Evolutionary conservation across 2,329 filamentous ascomycete genomes (phyloP).

Genomic region (Sordariomycetes sp.): DNA sequence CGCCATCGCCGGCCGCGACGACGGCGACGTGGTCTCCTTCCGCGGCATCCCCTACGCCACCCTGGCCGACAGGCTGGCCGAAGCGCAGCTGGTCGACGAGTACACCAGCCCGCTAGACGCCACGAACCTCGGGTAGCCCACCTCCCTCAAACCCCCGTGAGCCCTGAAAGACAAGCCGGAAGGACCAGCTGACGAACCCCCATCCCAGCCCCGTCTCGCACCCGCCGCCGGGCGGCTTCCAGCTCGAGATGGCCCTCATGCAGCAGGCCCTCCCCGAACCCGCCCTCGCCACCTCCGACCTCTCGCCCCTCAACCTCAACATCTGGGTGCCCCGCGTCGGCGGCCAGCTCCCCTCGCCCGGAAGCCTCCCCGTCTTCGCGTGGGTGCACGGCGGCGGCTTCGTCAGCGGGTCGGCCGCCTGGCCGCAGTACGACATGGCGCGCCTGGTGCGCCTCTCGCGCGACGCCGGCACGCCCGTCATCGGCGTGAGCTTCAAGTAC

Average conservation of each 20-base stretch:
- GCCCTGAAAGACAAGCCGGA: too few relatives aligned
- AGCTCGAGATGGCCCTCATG: not conserved
- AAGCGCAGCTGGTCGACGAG: not conserved
- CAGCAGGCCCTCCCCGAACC: not conserved
- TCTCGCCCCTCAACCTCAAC: constrained; percentile 40
- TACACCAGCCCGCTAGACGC: not conserved
- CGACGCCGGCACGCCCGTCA: constrained; percentile 27
- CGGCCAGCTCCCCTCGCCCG: constrained; percentile 6
- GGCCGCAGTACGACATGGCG: constrained; percentile 37
- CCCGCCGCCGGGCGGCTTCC: not conserved
- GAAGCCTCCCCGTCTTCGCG: constrained; percentile 35
- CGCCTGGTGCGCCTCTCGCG: constrained; percentile 31
- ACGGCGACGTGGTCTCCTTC: not conserved
- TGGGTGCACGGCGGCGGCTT: constrained; percentile 44
- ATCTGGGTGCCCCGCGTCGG: constrained; percentile 28
- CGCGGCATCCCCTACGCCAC: not conserved
- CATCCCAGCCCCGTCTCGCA: not conserved
- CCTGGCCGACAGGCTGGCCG: not conserved
- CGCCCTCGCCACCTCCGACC: constrained; percentile 24
- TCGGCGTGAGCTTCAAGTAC: constrained; percentile 23
- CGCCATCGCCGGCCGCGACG: not conserved
- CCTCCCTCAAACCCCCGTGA: too few relatives aligned
- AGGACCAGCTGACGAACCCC: not conserved
- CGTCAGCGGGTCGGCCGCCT: constrained; percentile 35
- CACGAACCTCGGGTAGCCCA: not conserved